A percentile compares a stretch with the other conserved stretches of the same genome.
Conservation (phyloP, 805 yeast species). For the Saccharomycopsis amapae region DNA sequence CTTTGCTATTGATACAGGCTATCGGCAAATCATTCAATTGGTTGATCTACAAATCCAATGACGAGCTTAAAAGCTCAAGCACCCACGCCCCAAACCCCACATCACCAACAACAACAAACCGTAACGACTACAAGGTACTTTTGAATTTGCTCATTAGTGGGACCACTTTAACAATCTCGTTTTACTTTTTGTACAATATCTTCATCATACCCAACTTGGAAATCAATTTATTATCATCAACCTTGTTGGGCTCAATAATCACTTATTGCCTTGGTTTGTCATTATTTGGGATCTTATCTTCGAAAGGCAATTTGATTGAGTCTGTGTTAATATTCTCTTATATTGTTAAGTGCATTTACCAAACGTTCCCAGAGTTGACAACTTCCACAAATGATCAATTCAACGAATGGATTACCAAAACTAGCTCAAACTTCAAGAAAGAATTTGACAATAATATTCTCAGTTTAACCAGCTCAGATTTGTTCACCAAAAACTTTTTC, state of each 20-base stretch:
- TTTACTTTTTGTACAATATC: conserved; percentile 75
- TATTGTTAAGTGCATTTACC: conserved; percentile 87
- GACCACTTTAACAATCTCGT: conserved; percentile 63
- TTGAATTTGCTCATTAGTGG: conserved; percentile 67
- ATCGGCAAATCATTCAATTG: conserved; percentile 76
- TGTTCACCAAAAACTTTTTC: conserved; percentile 11
- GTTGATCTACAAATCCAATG: conserved; percentile 37
- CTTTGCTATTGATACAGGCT: conserved; percentile 86
- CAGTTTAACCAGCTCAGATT: conserved; percentile 16
- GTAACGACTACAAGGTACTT: conserved; percentile 70
- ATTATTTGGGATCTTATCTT: conserved; percentile 74
- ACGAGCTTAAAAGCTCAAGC: conserved; percentile 5
- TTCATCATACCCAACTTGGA: conserved; percentile 66
- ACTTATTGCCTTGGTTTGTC: conserved; percentile 71
- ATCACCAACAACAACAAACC: conserved; percentile 26
- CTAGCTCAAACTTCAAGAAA: conserved; percentile 28
- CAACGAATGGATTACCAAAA: conserved; percentile 33
- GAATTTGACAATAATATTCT: conserved; percentile 29
- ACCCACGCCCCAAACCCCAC: conserved; percentile 1
- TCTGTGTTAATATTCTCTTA: conserved; percentile 81
- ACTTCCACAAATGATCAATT: conserved; percentile 42
- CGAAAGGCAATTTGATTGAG: conserved; percentile 86
- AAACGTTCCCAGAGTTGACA: conserved; percentile 83
- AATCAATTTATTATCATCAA: conserved; percentile 66
- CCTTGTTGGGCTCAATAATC: conserved; percentile 78